These are phyloP conservation scores for Yamadazyma endophytica DNA, from an alignment of 805 yeast species.

Conservation along the genomic window DNA sequence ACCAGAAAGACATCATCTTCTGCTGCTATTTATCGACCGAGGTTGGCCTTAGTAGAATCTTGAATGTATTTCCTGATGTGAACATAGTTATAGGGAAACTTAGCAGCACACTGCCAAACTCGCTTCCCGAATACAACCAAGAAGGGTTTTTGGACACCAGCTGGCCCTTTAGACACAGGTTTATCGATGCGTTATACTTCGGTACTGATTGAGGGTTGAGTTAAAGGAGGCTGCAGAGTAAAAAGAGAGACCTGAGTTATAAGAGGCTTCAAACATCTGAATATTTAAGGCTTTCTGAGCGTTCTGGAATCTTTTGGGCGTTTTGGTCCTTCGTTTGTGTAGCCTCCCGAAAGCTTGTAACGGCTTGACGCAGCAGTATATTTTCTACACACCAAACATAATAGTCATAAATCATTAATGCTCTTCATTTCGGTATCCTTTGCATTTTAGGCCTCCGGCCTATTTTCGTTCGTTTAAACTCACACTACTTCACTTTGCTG, in stretches of 20 bases:
- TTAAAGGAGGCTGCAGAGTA: not conserved
- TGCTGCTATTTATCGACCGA: conserved; percentile 76
- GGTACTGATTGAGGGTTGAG: conserved; percentile 56
- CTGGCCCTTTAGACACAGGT: conserved; percentile 63
- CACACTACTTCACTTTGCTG: no score
- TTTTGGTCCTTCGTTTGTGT: not conserved
- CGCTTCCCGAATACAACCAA: conserved; percentile 20
- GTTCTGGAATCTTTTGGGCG: no score
- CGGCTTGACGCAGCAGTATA: not conserved
- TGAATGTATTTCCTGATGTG: conserved; percentile 69
- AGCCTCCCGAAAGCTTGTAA: not conserved
- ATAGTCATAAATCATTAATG: no score
- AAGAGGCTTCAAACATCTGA: not conserved
- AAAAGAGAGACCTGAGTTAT: not conserved
- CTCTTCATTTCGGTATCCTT: no score
- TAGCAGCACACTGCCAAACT: conserved; percentile 40
- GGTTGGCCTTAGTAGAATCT: conserved; percentile 67
- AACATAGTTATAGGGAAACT: conserved; percentile 66
- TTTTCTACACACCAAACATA: not conserved
- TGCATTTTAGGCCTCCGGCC: no score
- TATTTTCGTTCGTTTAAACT: no score
- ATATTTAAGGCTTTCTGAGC: no score
- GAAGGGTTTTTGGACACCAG: conserved; percentile 45
- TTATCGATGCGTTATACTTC: conserved; percentile 72
- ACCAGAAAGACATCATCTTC: conserved; percentile 57